Conservation (phyloP, 176 grass and related monocot genomes). For the Poa pratensis region DNA sequence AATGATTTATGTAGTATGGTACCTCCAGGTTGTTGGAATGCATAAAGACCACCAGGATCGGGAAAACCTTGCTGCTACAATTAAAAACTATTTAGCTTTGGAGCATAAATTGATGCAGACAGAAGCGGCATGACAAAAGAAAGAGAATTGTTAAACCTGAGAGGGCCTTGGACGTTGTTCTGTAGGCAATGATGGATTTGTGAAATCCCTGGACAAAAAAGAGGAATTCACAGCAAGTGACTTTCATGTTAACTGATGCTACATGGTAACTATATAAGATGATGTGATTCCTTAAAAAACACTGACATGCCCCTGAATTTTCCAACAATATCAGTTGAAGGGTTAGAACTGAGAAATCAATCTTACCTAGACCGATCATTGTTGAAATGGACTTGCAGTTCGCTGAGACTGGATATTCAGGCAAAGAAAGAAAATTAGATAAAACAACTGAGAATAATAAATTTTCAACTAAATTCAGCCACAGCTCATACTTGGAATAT, state of each 20-base stretch:
- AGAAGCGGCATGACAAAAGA: neutral
- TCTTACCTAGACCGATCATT: slow-evolving; percentile 92
- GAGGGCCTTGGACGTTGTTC: slow-evolving; percentile 77
- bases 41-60: slow-evolving; percentile 69
- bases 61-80: slow-evolving; percentile 67
- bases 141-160: slow-evolving; percentile 60
- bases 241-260: slow-evolving; percentile 25
- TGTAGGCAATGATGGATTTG: slow-evolving; percentile 87
- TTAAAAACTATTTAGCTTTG: slow-evolving; percentile 26
- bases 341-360: neutral
- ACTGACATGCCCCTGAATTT: neutral
- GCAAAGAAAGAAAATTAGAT: slow-evolving; percentile 37
- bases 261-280: neutral
- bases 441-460: slow-evolving; percentile 10
- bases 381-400: slow-evolving; percentile 99
- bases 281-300: neutral
- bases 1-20: slow-evolving; percentile 25
- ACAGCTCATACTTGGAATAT: slow-evolving; percentile 87
- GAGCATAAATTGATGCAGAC: slow-evolving; percentile 17
- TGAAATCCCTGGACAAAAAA: slow-evolving; percentile 83
- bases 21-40: slow-evolving; percentile 75
- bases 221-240: neutral
- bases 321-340: neutral
- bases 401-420: slow-evolving; percentile 73
- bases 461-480: slow-evolving; percentile 8